A percentile compares a stretch with the other conserved stretches of the same genome.
Evolutionary conservation across 192 early-diverging fungal species (phyloP).

Genomic region (Chytriomyces sp.): DNA sequence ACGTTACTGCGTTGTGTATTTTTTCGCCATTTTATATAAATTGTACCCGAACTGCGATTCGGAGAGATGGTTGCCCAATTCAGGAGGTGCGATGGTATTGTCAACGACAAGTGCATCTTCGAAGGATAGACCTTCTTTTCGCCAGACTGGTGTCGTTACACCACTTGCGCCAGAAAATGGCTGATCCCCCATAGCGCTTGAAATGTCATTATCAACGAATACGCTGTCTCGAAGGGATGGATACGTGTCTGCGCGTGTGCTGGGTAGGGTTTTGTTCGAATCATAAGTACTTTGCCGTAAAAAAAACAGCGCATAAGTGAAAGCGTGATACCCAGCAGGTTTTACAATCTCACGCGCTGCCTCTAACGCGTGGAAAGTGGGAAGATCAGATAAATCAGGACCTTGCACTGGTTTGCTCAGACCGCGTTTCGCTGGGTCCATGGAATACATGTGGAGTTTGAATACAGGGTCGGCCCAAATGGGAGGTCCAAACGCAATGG

Average conservation of each 20-base stretch:
- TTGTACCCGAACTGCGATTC: too few relatives aligned
- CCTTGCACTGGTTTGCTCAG: too few relatives aligned
- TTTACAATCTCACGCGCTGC: not conserved
- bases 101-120: slow-evolving; percentile 36
- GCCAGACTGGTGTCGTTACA: slow-evolving; percentile 11
- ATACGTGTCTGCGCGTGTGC: too few relatives aligned
- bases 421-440: too few relatives aligned
- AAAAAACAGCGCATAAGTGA: not conserved
- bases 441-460: slow-evolving; percentile 34
- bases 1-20: too few relatives aligned
- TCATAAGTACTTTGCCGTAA: too few relatives aligned
- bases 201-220: slow-evolving; percentile 2
- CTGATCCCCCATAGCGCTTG: slow-evolving; percentile 23
- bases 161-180: not conserved
- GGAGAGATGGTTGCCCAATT: too few relatives aligned
- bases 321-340: not conserved
- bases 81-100: not conserved
- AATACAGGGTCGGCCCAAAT: slow-evolving; percentile 45
- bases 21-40: too few relatives aligned
- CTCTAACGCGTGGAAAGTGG: slow-evolving; percentile 1
- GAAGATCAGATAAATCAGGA: slow-evolving; percentile 22
- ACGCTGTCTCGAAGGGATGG: slow-evolving; percentile 11
- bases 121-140: slow-evolving; percentile 32
- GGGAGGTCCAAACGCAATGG: slow-evolving; percentile 31
- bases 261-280: not conserved